These are phyloP conservation scores for Wallacemonas collosoma DNA, from an alignment of 208 protist genomes.

Conservation along the genomic window DNA sequence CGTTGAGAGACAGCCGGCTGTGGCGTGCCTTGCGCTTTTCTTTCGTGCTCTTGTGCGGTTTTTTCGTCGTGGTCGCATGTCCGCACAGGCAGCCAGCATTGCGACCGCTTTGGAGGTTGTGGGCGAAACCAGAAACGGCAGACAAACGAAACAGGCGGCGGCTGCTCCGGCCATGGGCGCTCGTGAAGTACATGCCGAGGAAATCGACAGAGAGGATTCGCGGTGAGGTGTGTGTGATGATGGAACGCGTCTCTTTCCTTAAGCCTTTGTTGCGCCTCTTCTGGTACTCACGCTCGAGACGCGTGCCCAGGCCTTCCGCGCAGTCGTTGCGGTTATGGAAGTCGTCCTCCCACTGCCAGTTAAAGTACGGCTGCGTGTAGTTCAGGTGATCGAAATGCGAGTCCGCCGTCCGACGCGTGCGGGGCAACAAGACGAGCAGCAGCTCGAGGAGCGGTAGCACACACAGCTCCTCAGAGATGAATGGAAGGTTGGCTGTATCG, in stretches of 20 bases:
- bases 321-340: slow-evolving; percentile 77
- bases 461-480: slow-evolving; percentile 60
- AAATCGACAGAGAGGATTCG: slow-evolving; percentile 18
- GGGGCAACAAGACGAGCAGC: slow-evolving; percentile 61
- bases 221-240: slow-evolving; percentile 19
- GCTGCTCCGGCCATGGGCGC: neutral
- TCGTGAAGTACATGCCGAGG: slow-evolving; percentile 10
- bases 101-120: slow-evolving; percentile 18
- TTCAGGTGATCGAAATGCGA: slow-evolving; percentile 53
- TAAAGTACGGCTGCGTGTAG: slow-evolving; percentile 57
- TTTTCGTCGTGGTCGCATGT: neutral
- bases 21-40: neutral
- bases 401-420: slow-evolving; percentile 22
- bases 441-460: slow-evolving; percentile 71
- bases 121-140: slow-evolving; percentile 16
- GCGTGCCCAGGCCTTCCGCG: slow-evolving; percentile 44
- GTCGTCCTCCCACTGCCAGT: slow-evolving; percentile 87
- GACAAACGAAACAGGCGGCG: slow-evolving; percentile 12
- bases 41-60: slow-evolving; percentile 15
- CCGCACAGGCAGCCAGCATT: slow-evolving; percentile 14
- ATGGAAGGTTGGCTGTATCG: slow-evolving; percentile 55
- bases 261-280: slow-evolving; percentile 34
- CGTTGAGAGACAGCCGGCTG: no score
- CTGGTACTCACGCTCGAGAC: slow-evolving; percentile 67
- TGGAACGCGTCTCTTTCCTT: slow-evolving; percentile 19